Evolutionary conservation across 2,329 filamentous ascomycete genomes (phyloP).

Genomic region (Calonectria pteridis): DNA sequence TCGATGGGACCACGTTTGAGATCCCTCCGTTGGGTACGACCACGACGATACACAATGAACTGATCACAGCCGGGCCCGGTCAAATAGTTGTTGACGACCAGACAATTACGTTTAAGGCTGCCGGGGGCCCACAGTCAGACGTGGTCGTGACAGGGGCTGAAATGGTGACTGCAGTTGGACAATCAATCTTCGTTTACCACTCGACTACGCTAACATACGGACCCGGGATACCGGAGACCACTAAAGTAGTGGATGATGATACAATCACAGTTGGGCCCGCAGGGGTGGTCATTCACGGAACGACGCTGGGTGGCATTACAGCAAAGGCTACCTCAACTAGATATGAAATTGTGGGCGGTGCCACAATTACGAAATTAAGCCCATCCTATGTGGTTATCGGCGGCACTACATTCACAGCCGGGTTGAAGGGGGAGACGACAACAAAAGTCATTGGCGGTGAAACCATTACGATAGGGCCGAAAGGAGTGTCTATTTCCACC

Average conservation of each 20-base stretch:
- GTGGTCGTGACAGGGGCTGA: conserved; percentile 63
- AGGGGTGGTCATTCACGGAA: conserved; percentile 56
- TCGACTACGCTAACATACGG: conserved; percentile 62
- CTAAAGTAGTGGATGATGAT: conserved; percentile 61
- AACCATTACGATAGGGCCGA: conserved; percentile 64
- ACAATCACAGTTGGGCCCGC: conserved; percentile 63
- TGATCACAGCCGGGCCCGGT: conserved; percentile 51
- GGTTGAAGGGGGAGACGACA: conserved; percentile 55
- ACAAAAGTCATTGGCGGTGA: conserved; percentile 63
- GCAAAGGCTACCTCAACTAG: conserved; percentile 53
- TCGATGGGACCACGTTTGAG: conserved; percentile 58
- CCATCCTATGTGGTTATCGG: conserved; percentile 62
- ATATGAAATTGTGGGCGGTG: conserved; percentile 64
- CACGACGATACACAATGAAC: conserved; percentile 49
- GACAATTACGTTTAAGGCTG: conserved; percentile 51
- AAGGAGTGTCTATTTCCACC: conserved; percentile 62
- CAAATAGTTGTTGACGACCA: conserved; percentile 52
- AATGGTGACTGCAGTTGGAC: conserved; percentile 58
- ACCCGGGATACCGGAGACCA: conserved; percentile 46
- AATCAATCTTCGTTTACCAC: conserved; percentile 55
- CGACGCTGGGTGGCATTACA: conserved; percentile 57
- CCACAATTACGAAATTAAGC: conserved; percentile 64
- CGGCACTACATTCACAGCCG: conserved; percentile 64
- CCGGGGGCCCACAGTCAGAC: conserved; percentile 53
- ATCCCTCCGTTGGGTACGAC: conserved; percentile 54